These are phyloP conservation scores for Calonectria pauciramosa DNA, from an alignment of 2,329 filamentous ascomycete genomes.

Conservation along the genomic window DNA sequence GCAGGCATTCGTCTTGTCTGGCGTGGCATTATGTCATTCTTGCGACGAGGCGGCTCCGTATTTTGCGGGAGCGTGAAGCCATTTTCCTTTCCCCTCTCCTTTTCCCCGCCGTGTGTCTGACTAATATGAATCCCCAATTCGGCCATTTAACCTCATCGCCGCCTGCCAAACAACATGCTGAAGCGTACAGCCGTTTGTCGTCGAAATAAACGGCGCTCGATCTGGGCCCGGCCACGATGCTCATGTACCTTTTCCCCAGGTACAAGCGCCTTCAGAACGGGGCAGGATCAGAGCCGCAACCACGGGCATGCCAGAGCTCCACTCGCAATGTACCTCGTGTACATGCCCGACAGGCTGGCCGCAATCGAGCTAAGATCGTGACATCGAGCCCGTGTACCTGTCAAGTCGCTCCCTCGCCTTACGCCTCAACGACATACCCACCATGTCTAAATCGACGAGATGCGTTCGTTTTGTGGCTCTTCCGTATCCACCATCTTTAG, in stretches of 20 bases:
- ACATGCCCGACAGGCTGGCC: conserved; percentile 44
- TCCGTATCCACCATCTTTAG: neutral
- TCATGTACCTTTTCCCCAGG: conserved; percentile 26
- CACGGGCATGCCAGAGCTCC: conserved; percentile 47
- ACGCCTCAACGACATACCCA: conserved; percentile 29
- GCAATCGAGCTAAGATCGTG: conserved; percentile 48
- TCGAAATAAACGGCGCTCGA: conserved; percentile 12
- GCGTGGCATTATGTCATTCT: neutral
- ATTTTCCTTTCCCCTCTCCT: neutral
- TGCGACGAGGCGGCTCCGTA: neutral
- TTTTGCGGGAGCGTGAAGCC: neutral
- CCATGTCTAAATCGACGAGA: conserved; percentile 11
- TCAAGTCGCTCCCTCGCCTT: conserved; percentile 40
- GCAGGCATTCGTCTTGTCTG: neutral
- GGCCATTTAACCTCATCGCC: conserved; percentile 3
- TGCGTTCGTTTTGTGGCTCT: neutral
- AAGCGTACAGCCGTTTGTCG: neutral
- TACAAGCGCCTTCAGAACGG: conserved; percentile 29
- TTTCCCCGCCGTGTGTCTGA: conserved; percentile 10
- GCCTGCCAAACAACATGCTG: neutral
- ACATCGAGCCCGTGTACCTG: conserved; percentile 45
- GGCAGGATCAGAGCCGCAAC: conserved; percentile 46
- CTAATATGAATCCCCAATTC: neutral
- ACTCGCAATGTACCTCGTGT: conserved; percentile 45
- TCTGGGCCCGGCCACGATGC: conserved; percentile 3